These are phyloP conservation scores for Backusella circina DNA, from an alignment of 192 early-diverging fungal species.

Conservation along the genomic window DNA sequence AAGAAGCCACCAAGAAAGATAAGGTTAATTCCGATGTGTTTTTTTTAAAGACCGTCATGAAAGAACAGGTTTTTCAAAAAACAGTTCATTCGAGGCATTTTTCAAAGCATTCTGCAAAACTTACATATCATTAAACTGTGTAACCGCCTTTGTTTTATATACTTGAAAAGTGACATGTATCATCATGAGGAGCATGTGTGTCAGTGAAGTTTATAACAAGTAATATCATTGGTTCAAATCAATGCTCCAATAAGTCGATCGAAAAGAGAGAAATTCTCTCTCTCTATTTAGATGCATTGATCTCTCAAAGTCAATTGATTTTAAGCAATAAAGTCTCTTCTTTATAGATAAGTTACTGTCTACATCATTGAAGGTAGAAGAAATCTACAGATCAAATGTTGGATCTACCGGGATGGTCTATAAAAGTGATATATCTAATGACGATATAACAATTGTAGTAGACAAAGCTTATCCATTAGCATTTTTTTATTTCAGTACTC, in stretches of 20 bases:
- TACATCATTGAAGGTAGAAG: neutral
- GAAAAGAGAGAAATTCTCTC: no score
- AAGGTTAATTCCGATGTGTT: neutral
- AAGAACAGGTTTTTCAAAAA: neutral
- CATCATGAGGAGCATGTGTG: neutral
- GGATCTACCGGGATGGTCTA: neutral
- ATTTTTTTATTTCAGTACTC: no score
- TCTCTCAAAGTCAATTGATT: neutral
- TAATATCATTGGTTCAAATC: neutral
- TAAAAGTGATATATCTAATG: no score
- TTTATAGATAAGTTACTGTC: neutral
- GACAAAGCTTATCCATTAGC: no score
- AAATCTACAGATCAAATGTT: neutral
- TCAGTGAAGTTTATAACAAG: neutral
- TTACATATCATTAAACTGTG: neutral
- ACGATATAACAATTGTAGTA: no score
- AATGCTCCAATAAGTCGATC: neutral
- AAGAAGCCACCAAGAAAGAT: neutral
- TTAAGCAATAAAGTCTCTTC: neutral
- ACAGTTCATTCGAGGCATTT: no score
- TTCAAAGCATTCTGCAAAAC: no score
- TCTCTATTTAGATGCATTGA: neutral
- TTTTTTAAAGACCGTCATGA: neutral
- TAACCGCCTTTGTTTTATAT: neutral
- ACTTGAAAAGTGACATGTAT: neutral